Evolutionary conservation across 306 rosid species (phyloP), one percentile per base, ranked within the genome.

Genomic region (Bauhinia variegata): DNA sequence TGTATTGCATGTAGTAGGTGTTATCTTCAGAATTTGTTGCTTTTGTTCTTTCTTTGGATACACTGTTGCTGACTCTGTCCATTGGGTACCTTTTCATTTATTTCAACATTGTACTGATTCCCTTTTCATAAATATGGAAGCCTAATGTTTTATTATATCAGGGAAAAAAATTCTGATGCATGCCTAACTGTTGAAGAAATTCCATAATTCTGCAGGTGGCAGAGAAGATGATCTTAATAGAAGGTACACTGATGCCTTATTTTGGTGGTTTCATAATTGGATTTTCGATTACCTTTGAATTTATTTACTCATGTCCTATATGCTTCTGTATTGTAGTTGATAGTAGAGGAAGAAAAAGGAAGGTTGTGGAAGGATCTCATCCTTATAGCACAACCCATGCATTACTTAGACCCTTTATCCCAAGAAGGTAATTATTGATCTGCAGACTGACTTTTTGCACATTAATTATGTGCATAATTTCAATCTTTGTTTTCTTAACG

Each of bases 361-460:
- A 86, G 97, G 66, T 71, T 88, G 79, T 90, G 96, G 73, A 95
- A 85, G 81, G 97, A 86, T 58, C 91, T 90, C 5, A 78, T 95
- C 68, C 99, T 97, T 4, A 95, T 82, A 76, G 99, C 99, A 50
- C 99, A 95, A 43, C 96, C 99, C 2, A 95, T 95, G 99, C 99
- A 97, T 32, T 90, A 95, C 74, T 95, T 95, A 86, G 92, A 76
- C 99, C 99, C 11, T 95, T 95, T 85, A 61, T 90, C 55, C 99
- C 97, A 31, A 86, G 80, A 85, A 88, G 97, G 98, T 93, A 85
- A 64, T 36, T 57, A 15, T 60, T 34, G 50, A 68, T 50, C 67
- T 30, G n/a, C n/a, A n/a, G n/a, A n/a, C n/a, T n/a, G n/a, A n/a
- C n/a, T n/a, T n/a, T n/a, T n/a, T n/a, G n/a, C n/a, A n/a, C n/a